Evolutionary conservation across 805 yeast genomes (phyloP).

Genomic region (Vanderwaltozyma polyspora): DNA sequence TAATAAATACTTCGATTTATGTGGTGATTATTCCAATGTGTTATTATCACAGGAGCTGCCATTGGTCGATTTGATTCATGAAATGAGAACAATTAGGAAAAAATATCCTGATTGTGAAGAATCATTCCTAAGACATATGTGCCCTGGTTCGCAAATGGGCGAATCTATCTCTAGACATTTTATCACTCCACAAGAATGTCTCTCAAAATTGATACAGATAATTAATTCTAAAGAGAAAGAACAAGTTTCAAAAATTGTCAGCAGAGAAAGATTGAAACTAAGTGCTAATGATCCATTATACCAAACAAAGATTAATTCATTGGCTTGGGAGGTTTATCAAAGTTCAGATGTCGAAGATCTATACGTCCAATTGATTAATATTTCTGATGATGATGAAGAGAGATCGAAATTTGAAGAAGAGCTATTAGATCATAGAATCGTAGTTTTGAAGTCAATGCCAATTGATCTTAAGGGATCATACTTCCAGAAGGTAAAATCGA

Average conservation of each 20-base stretch:
- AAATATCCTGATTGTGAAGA: conserved; percentile 32
- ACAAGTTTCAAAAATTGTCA: conserved; percentile 30
- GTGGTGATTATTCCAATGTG: conserved; percentile 35
- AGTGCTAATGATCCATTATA: conserved; percentile 34
- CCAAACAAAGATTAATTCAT: conserved; percentile 29
- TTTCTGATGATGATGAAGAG: conserved; percentile 46
- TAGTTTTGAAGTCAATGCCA: conserved; percentile 45
- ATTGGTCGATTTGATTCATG: conserved; percentile 38
- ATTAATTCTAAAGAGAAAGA: conserved; percentile 31
- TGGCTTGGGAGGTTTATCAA: conserved; percentile 37
- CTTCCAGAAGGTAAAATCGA: conserved; percentile 36
- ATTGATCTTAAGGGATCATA: conserved; percentile 28
- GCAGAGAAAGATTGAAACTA: conserved; percentile 39
- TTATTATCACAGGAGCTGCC: conserved; percentile 35
- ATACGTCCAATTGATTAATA: conserved; percentile 46
- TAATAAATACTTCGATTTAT: conserved; percentile 31
- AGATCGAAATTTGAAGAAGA: conserved; percentile 53
- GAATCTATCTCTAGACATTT: conserved; percentile 39
- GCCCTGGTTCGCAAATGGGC: conserved; percentile 48
- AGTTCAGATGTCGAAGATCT: conserved; percentile 42
- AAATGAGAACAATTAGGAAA: conserved; percentile 36
- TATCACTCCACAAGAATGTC: conserved; percentile 36
- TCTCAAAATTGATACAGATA: conserved; percentile 34
- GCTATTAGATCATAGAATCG: conserved; percentile 45
- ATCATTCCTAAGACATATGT: conserved; percentile 36